Percentiles rank a stretch among this genome's conserved stretches.
phyloP scores from a whole-genome alignment of 2,329 filamentous ascomycete genomes.

The Colletotrichum costaricense region DNA sequence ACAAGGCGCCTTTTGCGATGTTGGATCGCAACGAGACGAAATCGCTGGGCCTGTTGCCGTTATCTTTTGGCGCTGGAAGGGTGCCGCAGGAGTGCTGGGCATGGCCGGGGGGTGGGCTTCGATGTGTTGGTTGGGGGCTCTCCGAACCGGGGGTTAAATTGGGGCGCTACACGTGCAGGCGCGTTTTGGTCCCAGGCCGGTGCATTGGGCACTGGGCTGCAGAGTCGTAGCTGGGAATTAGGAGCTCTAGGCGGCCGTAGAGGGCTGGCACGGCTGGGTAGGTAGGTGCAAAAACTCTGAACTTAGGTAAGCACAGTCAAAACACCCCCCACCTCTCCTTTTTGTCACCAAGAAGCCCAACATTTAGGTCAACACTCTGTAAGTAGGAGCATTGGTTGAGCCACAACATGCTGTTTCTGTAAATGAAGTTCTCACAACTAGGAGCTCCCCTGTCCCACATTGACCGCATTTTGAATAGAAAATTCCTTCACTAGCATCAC shows the following conservation, averaged over 20 bases:
- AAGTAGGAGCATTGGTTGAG: background rate
- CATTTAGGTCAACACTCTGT: background rate
- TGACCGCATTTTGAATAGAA: conserved; percentile 4
- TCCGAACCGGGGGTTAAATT: conserved; percentile 36
- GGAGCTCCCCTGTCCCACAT: background rate
- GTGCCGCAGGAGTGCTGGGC: conserved; percentile 27
- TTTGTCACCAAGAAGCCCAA: background rate
- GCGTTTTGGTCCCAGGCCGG: conserved; percentile 24
- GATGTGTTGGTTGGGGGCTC: conserved; percentile 32
- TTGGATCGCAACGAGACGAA: conserved; percentile 37
- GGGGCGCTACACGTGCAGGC: conserved; percentile 31
- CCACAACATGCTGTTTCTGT: background rate
- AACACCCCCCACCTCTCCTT: background rate
- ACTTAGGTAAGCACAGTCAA: background rate
- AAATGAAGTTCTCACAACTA: background rate
- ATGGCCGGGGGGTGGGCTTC: conserved; percentile 13
- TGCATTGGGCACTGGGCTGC: conserved; percentile 26
- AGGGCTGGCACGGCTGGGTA: background rate
- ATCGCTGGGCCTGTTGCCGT: conserved; percentile 35
- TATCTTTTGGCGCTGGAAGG: conserved; percentile 32
- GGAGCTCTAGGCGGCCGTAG: background rate
- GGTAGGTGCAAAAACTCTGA: conserved; percentile 16
- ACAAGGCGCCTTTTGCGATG: conserved; percentile 37
- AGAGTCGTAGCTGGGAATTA: conserved; percentile 13
- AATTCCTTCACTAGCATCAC: conserved; percentile 1